Evolutionary conservation across 768 basidiomycete genomes (phyloP).

Genomic region (Suillus tomentosus): DNA sequence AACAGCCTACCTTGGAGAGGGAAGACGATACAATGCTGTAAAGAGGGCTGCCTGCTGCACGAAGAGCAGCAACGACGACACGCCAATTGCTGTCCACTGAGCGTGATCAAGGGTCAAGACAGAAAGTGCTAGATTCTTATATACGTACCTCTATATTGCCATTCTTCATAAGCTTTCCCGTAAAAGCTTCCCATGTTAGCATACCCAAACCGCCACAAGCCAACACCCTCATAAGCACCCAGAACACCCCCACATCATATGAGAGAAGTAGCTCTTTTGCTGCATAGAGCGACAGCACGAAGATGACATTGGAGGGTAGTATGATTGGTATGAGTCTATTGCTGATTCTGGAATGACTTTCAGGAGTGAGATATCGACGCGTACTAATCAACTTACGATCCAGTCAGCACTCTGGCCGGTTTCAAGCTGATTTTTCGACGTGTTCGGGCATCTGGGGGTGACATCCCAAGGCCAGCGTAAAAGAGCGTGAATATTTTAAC

Average conservation of each 20-base stretch:
- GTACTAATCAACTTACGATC: conserved; percentile 45
- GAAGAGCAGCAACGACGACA: conserved; percentile 66
- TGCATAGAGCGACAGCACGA: conserved; percentile 62
- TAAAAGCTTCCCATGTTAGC: conserved; percentile 58
- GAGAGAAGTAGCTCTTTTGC: conserved; percentile 69
- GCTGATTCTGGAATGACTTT: conserved; percentile 45
- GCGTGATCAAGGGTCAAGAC: conserved; percentile 15
- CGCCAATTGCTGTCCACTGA: conserved; percentile 73
- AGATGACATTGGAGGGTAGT: conserved; percentile 60
- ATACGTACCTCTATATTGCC: conserved; percentile 59
- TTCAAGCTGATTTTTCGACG: conserved; percentile 65
- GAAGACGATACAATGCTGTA: conserved; percentile 66
- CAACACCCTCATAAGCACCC: conserved; percentile 73
- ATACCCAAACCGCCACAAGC: conserved; percentile 71
- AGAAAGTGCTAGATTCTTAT: conserved; percentile 11
- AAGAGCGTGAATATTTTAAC: conserved; percentile 10
- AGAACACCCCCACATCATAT: conserved; percentile 70
- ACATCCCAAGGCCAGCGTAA: conserved; percentile 40
- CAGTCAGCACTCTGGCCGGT: conserved; percentile 54
- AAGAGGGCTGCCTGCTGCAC: conserved; percentile 69
- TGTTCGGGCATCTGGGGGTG: conserved; percentile 67
- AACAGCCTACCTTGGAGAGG: conserved; percentile 61
- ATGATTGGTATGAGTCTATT: conserved; percentile 56
- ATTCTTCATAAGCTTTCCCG: conserved; percentile 54
- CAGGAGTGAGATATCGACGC: conserved; percentile 14